phyloP scores from a whole-genome alignment of 2,329 filamentous ascomycete genomes.

The Sporothrix schenckii region DNA sequence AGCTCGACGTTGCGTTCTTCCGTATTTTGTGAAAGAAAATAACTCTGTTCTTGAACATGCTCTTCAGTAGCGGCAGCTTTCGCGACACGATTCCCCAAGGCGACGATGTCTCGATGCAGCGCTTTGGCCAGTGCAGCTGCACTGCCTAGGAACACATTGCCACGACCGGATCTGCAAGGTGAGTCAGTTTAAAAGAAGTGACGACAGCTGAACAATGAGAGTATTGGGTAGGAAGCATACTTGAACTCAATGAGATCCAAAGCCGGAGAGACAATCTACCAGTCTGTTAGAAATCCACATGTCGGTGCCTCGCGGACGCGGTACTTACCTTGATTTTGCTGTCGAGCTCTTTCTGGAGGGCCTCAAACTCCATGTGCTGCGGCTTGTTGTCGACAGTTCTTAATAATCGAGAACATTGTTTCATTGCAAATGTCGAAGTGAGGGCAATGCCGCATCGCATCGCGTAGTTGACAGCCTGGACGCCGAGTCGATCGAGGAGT shows the following conservation, averaged over 20 bases:
- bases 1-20: slow-evolving; percentile 66
- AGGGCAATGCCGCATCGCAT: slow-evolving; percentile 84
- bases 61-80: slow-evolving; percentile 69
- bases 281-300: slow-evolving; percentile 13
- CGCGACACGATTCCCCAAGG: slow-evolving; percentile 74
- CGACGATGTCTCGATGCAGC: slow-evolving; percentile 79
- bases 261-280: slow-evolving; percentile 79
- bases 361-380: slow-evolving; percentile 67
- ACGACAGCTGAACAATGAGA: neutral
- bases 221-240: slow-evolving; percentile 48
- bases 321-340: slow-evolving; percentile 74
- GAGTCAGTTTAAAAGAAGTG: neutral
- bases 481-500: slow-evolving; percentile 56
- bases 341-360: slow-evolving; percentile 73
- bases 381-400: slow-evolving; percentile 74
- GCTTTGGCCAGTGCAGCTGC: slow-evolving; percentile 81
- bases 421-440: slow-evolving; percentile 82
- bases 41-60: slow-evolving; percentile 46
- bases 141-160: slow-evolving; percentile 71
- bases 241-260: slow-evolving; percentile 93
- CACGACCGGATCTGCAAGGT: slow-evolving; percentile 50
- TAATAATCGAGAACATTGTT: slow-evolving; percentile 76
- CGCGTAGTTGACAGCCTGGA: slow-evolving; percentile 87
- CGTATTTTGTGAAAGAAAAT: slow-evolving; percentile 42
- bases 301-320: accelerated